phyloP scores from a whole-genome alignment of 352 stramenopile species.

The Phytophthora palmivora region DNA sequence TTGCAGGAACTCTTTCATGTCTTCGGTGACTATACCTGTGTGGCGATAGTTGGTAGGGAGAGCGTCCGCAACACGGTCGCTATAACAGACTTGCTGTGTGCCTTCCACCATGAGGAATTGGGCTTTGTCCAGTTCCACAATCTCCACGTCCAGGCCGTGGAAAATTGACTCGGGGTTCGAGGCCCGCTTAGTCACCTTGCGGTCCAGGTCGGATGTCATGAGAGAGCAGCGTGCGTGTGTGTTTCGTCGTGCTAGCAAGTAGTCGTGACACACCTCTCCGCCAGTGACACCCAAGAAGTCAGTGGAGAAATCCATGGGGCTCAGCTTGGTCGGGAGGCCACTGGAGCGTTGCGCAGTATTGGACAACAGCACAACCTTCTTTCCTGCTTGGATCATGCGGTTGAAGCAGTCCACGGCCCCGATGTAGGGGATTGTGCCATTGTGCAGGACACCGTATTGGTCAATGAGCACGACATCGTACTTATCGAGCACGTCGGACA shows the following conservation, averaged over 20 bases:
- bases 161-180: constrained; percentile 55
- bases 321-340: constrained; percentile 56
- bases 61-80: constrained; percentile 35
- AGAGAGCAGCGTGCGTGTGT: constrained; percentile 46
- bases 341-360: constrained; percentile 87
- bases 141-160: constrained; percentile 52
- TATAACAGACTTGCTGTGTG: constrained; percentile 64
- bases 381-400: constrained; percentile 53
- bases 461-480: constrained; percentile 94
- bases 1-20: constrained; percentile 56
- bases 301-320: constrained; percentile 71
- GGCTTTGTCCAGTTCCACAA: constrained; percentile 47
- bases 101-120: constrained; percentile 68
- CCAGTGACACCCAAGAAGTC: constrained; percentile 65
- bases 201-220: constrained; percentile 46
- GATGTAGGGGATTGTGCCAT: constrained; percentile 75
- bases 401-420: constrained; percentile 74
- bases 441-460: constrained; percentile 93
- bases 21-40: constrained; percentile 48
- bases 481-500: constrained; percentile 48
- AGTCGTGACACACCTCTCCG: constrained; percentile 59
- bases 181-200: constrained; percentile 39
- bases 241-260: constrained; percentile 33
- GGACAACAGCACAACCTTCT: constrained; percentile 88
- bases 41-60: constrained; percentile 52